Evolutionary conservation across 352 stramenopile species (phyloP), one percentile per base, ranked within the genome.

Genomic region (Saprolegnia parasitica): DNA sequence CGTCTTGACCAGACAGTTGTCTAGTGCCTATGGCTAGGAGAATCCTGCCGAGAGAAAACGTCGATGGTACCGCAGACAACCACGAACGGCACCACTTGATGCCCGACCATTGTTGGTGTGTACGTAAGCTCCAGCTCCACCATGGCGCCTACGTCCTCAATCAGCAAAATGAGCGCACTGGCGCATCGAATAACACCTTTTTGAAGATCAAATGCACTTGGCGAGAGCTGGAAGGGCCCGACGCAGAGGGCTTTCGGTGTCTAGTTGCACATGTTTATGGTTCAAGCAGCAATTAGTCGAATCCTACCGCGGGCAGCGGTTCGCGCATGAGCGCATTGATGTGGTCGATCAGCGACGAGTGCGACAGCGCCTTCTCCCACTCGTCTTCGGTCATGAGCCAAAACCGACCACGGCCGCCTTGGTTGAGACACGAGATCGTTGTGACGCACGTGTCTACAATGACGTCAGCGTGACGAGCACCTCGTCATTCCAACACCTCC

Each of bases 1-100:
- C 0, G 84, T 71, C 5, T 80, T 83, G 42, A 92, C 84, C 35
- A 94, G 76, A 57, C 84, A 90, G 65, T 94, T 94, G 77, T 94
- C 83, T 60, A 42, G 8, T 15, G 16, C 32, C 8, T 39, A 39
- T 39, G 8, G 23, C 52, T 16, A 39, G 23, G 32, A n/a, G n/a
- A n/a, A n/a, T n/a, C 5, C 24, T 29, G 24, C 9, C 10, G 3
- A 16, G n/a, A 24, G 35, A 60, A 39, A 8, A 10, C 20, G 11
- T 60, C 24, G 35, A 11, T 60, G 2, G 1, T 60, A 60, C 52
- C 52, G 61, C 84, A 94, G 24, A 94, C 83, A 74, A 94, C 79
- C 23, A 91, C 78, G 55, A 94, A 87, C 39, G 83, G 80, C 37
- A 81, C 77, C 16, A 79, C 76, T 56, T 85, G 72, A 35, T 90